Base-by-base conservation (phyloP, 306 rosid genomes). In the Castanopsis chinensis region DNA sequence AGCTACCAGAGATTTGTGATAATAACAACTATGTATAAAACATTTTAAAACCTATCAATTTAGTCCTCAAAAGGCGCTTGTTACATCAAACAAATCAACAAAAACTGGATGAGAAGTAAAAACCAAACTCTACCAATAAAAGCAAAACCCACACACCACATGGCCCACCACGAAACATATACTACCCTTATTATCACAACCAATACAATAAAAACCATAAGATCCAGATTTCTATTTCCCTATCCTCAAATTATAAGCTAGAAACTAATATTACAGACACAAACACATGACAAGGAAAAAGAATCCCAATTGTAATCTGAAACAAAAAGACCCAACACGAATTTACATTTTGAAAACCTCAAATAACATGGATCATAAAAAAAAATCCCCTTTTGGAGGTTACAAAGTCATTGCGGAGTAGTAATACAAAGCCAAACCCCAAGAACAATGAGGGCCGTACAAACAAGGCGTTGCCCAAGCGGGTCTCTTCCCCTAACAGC, bases 361-460 rank as follows among this genome's bases (percentile, higher is more conserved):
- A 21, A 21, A 21, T 20, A 63, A 28, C 11, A 64, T 5, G 17
- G 70, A 64, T 64, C 70, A 67, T 23, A 28, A 51, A 6, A 6
- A 35, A 20, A 12, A 13, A 13, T 4, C 23, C 23, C 5, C 30
- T 56, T 18, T n/a, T 35, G 9, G 9, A 35, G 57, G 14, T 33
- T 11, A 18, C 32, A 67, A 73, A 76, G 53, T 15, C 74, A 89
- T 63, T 76, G 82, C 28, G 54, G 43, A 1, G 6, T 35, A 35
- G 43, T 6, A 35, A 6, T 87, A 69, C 98, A 94, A 19, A 94
- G 80, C 85, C 87, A 92, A 78, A 94, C 89, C 6, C 97, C 98
- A 30, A 87, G 27, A 35, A 89, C 85, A 69, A 90, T 91, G n/a
- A 94, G 78, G 60, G 81, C 87, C 45, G 89, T 90, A 84, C 97